phyloP scores from a whole-genome alignment of 1,284 basidiomycete genomes.

The Xanthoconium separans region DNA sequence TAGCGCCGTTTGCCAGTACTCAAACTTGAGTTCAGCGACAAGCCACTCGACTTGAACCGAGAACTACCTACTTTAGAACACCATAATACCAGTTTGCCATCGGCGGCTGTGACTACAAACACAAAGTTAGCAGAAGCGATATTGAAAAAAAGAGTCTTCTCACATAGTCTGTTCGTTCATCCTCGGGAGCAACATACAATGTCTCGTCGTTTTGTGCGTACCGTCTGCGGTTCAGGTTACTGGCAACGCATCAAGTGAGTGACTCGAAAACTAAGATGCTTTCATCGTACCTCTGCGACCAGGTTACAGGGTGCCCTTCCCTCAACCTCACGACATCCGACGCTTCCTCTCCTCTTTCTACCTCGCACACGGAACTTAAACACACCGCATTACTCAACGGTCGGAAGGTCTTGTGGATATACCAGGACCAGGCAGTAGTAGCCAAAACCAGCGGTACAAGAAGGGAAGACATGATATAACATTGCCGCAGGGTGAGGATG shows the following conservation, averaged over 20 bases:
- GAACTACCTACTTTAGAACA: slow-evolving; percentile 74
- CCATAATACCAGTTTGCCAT: slow-evolving; percentile 93
- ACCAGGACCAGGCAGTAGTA: slow-evolving; percentile 81
- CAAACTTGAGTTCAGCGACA: slow-evolving; percentile 1
- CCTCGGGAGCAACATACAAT: slow-evolving; percentile 89
- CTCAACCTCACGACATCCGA: slow-evolving; percentile 72
- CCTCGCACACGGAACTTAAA: slow-evolving; percentile 84
- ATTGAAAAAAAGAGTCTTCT: slow-evolving; percentile 22
- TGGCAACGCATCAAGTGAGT: slow-evolving; percentile 31
- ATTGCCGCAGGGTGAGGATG: slow-evolving; percentile 84
- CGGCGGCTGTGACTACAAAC: slow-evolving; percentile 80
- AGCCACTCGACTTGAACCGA: neutral
- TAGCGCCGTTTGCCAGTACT: slow-evolving; percentile 87
- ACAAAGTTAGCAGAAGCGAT: slow-evolving; percentile 7
- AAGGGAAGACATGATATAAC: slow-evolving; percentile 73
- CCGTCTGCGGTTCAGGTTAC: slow-evolving; percentile 78
- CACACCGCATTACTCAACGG: slow-evolving; percentile 82
- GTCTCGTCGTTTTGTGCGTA: slow-evolving; percentile 95
- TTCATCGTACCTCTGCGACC: slow-evolving; percentile 72
- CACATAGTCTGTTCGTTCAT: slow-evolving; percentile 88
- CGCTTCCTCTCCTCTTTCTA: slow-evolving; percentile 80
- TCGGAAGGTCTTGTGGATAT: slow-evolving; percentile 68
- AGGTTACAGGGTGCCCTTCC: slow-evolving; percentile 78
- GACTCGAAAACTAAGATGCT: neutral
- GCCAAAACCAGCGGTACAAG: slow-evolving; percentile 77